phyloP scores from a whole-genome alignment of 306 rosid species.

The Prosopis cineraria region DNA sequence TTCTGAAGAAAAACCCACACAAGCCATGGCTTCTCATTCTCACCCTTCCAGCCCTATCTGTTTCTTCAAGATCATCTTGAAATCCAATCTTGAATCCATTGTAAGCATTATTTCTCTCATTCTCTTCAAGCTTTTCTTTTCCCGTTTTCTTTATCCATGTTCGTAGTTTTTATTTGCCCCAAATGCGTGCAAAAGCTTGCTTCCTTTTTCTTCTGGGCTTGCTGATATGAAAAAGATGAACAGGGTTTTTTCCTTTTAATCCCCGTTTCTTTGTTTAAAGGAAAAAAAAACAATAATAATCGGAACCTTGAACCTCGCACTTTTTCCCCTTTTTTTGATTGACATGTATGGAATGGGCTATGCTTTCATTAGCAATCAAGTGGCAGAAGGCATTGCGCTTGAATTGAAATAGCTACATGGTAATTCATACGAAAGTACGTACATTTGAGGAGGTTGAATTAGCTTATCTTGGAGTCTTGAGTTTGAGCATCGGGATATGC shows the following conservation, averaged over 20 bases:
- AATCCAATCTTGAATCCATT: background rate
- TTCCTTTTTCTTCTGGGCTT: background rate
- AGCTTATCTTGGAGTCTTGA: too few species aligned
- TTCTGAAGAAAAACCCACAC: background rate
- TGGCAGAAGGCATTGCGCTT: too few species aligned
- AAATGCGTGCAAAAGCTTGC: background rate
- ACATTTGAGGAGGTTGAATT: too few species aligned
- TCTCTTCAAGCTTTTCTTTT: background rate
- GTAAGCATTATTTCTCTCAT: background rate
- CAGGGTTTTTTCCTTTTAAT: background rate
- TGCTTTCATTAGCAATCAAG: too few species aligned
- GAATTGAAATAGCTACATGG: background rate
- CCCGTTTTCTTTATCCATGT: background rate
- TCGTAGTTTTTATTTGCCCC: background rate
- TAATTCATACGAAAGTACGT: background rate
- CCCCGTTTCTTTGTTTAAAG: background rate
- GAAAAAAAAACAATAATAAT: too few species aligned
- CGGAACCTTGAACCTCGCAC: background rate
- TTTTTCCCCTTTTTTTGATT: background rate
- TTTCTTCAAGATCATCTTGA: conserved; percentile 19
- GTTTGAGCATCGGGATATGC: too few species aligned
- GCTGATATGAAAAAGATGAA: background rate
- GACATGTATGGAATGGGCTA: background rate
- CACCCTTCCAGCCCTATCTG: background rate
- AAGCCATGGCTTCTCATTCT: background rate